Percentiles rank a stretch among this genome's conserved stretches.
These are phyloP conservation scores for Bathelium albidoporum DNA, from an alignment of 495 filamentous ascomycete species.

Conservation along the genomic window DNA sequence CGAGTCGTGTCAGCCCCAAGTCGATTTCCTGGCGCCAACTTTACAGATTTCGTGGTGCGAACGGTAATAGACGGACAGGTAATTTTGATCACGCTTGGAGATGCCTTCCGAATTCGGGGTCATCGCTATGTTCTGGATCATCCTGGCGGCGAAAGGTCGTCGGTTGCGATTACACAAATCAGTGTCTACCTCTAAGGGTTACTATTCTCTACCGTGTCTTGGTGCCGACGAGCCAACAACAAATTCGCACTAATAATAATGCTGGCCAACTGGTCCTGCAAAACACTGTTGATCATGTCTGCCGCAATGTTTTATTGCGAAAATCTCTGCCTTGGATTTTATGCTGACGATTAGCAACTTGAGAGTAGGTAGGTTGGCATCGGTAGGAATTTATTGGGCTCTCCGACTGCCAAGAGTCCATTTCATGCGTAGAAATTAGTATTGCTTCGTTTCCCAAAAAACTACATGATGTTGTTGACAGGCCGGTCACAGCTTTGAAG, in stretches of 20 bases:
- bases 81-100: too few relatives aligned
- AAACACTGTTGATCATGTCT: neutral
- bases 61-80: too few relatives aligned
- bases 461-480: neutral
- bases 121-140: constrained; percentile 69
- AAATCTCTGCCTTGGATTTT: neutral
- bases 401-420: neutral
- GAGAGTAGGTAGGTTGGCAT: neutral
- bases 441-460: neutral
- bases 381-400: neutral
- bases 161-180: constrained; percentile 52
- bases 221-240: neutral
- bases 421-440: neutral
- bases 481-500: constrained; percentile 66
- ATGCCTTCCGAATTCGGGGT: constrained; percentile 63
- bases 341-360: neutral
- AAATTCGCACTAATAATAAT: neutral
- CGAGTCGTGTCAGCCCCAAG: too few relatives aligned
- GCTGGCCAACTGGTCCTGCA: neutral
- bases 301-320: neutral
- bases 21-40: too few relatives aligned
- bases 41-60: too few relatives aligned
- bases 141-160: constrained; percentile 54
- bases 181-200: neutral
- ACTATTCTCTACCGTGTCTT: neutral